A percentile compares a stretch with the other conserved stretches of the same genome.
Evolutionary conservation across 805 yeast species (phyloP).

Genomic region (Naumovozyma baii): DNA sequence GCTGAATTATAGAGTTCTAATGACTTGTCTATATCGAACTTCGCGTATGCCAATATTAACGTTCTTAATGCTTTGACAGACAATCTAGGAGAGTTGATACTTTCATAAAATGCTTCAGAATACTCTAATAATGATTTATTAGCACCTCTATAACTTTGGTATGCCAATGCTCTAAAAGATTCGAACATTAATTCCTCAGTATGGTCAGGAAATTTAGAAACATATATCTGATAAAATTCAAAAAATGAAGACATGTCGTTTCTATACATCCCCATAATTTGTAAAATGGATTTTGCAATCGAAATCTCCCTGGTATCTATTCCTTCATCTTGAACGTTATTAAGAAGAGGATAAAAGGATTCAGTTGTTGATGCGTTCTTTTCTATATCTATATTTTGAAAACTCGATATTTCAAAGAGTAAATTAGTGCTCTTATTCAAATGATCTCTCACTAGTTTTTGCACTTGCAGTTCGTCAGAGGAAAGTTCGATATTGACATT

Average conservation of each 20-base stretch:
- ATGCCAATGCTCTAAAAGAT: constrained; percentile 34
- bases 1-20: constrained; percentile 39
- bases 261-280: constrained; percentile 14
- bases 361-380: constrained; percentile 1
- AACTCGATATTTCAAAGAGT: neutral
- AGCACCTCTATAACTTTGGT: constrained; percentile 31
- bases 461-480: constrained; percentile 6
- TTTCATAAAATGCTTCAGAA: constrained; percentile 32
- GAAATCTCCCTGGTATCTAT: constrained; percentile 25
- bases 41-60: constrained; percentile 35
- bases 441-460: constrained; percentile 2
- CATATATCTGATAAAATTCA: constrained; percentile 34
- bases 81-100: constrained; percentile 15
- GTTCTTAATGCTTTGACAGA: constrained; percentile 33
- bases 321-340: constrained; percentile 29
- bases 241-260: constrained; percentile 24
- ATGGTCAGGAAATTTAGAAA: constrained; percentile 32
- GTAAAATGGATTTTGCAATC: constrained; percentile 13
- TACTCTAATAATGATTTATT: constrained; percentile 28
- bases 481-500: constrained; percentile 4
- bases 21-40: constrained; percentile 32
- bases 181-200: constrained; percentile 35
- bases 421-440: neutral
- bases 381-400: neutral
- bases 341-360: constrained; percentile 9